phyloP scores from a whole-genome alignment of 768 basidiomycete genomes.

The Phaffia australis region DNA sequence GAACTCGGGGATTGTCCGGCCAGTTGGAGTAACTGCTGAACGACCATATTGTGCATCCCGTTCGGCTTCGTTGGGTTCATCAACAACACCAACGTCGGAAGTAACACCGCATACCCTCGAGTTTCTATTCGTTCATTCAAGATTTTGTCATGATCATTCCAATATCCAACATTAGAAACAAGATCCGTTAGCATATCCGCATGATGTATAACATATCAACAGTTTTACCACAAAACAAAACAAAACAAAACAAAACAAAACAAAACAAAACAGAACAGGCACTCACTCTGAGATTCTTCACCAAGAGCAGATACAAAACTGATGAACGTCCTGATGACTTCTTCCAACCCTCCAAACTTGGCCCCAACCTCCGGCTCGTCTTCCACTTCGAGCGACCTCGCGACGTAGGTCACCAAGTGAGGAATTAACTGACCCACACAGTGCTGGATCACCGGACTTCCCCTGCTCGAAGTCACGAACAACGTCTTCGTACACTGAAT shows the following conservation, averaged over 20 bases:
- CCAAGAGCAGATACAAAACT: constrained; percentile 50
- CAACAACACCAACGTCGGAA: constrained; percentile 64
- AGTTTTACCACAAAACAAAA: neutral
- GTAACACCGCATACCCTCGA: constrained; percentile 55
- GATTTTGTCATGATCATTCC: constrained; percentile 13
- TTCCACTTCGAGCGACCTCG: constrained; percentile 46
- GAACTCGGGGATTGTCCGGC: constrained; percentile 59
- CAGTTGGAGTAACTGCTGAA: constrained; percentile 58
- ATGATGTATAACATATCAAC: too few species aligned
- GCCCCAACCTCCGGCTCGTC: constrained; percentile 43
- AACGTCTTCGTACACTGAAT: constrained; percentile 83
- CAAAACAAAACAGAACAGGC: neutral
- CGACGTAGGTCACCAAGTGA: constrained; percentile 67
- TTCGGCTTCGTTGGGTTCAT: constrained; percentile 46
- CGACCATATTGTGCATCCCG: constrained; percentile 49
- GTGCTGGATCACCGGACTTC: constrained; percentile 56
- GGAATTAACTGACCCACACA: constrained; percentile 65
- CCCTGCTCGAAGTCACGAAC: constrained; percentile 56
- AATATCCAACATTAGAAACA: constrained; percentile 16
- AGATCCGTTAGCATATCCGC: neutral
- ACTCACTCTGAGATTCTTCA: constrained; percentile 53
- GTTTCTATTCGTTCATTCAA: constrained; percentile 44
- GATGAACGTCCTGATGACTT: constrained; percentile 71
- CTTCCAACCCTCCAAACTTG: constrained; percentile 56
- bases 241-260: neutral